Percentiles rank a stretch among this genome's conserved stretches.
These are phyloP conservation scores for Sanguinoderma infundibulare DNA, from an alignment of 1,284 basidiomycete genomes.

Conservation along the genomic window DNA sequence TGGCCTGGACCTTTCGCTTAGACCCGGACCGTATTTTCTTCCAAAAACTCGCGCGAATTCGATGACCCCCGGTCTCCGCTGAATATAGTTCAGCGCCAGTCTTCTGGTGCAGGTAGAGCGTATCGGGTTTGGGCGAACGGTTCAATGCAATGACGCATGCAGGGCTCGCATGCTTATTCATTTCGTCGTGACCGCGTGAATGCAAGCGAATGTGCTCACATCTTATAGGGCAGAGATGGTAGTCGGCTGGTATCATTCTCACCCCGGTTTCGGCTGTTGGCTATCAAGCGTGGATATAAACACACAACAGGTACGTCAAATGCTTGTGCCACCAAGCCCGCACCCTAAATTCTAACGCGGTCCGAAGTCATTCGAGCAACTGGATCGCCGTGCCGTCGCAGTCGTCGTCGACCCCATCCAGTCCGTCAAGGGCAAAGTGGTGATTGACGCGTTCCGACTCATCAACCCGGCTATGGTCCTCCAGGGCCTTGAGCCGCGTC, in stretches of 20 bases:
- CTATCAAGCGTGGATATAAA: constrained; percentile 98
- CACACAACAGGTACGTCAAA: constrained; percentile 83
- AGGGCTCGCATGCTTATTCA: too few species aligned
- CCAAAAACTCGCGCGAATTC: not conserved
- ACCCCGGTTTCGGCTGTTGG: constrained; percentile 99
- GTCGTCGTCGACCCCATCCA: constrained; percentile 99
- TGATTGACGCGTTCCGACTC: constrained; percentile 98
- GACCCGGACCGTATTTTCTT: not conserved
- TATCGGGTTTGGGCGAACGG: not conserved
- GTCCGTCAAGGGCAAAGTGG: constrained; percentile 98
- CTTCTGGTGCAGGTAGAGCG: not conserved
- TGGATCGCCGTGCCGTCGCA: constrained; percentile 94
- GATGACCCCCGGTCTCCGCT: not conserved
- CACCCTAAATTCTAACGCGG: not conserved
- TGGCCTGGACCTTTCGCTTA: not conserved
- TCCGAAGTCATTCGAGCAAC: constrained; percentile 91
- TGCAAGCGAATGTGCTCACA: not conserved
- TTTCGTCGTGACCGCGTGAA: not conserved
- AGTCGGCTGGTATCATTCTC: constrained; percentile 99
- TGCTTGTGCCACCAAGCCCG: not conserved
- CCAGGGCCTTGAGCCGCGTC: constrained; percentile 92
- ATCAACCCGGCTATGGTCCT: constrained; percentile 89
- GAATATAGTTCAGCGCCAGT: not conserved
- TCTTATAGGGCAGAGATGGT: constrained; percentile 87
- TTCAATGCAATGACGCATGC: not conserved